Evolutionary conservation across 306 rosid genomes (phyloP).

Genomic region (Gastrolobium bilobum): DNA sequence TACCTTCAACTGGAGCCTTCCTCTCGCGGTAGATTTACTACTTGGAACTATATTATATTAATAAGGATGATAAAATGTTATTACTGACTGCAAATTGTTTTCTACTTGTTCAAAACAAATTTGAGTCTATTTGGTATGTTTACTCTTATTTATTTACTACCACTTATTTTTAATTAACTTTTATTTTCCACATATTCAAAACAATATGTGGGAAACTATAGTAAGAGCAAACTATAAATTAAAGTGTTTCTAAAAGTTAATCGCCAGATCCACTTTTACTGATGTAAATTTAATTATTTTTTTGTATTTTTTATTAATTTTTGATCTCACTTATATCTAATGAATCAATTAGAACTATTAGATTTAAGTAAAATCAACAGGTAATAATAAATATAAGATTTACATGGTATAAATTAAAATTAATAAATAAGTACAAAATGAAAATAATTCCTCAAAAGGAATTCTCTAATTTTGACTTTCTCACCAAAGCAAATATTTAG

Average conservation of each 20-base stretch:
- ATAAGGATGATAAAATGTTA: neutral
- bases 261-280: too few species aligned
- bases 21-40: conserved; percentile 57
- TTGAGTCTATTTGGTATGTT: neutral
- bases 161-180: neutral
- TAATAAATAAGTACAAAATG: neutral
- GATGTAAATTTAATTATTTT: too few species aligned
- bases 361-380: too few species aligned
- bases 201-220: neutral
- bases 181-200: neutral
- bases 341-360: too few species aligned
- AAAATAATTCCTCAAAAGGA: neutral
- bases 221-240: neutral
- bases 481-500: neutral
- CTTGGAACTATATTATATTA: neutral
- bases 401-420: too few species aligned
- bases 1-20: conserved; percentile 66
- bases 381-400: too few species aligned
- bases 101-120: neutral
- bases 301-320: too few species aligned
- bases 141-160: neutral
- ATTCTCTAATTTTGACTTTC: neutral
- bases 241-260: neutral
- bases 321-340: too few species aligned
- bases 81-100: neutral